Conservation (phyloP, 2,329 filamentous ascomycete genomes). For the Aureobasidium sp. region DNA sequence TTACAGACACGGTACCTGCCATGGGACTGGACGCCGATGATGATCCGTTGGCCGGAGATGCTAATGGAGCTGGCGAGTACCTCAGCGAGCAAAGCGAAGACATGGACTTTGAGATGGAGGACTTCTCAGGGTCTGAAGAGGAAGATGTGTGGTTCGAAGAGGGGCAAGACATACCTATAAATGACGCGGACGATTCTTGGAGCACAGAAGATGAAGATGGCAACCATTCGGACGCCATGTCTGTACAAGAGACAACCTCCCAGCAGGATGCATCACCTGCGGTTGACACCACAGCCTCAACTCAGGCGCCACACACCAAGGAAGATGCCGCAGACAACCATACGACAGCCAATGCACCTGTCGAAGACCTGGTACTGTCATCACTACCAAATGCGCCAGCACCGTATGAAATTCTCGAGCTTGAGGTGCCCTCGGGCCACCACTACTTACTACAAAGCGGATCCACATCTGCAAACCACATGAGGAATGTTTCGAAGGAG, state of each 20-base stretch:
- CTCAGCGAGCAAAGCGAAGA: constrained; percentile 8
- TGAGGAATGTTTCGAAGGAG: constrained; percentile 51
- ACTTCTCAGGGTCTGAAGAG: not conserved
- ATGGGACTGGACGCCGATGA: not conserved
- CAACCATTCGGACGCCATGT: not conserved
- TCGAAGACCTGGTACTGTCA: constrained; percentile 8
- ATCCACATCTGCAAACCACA: constrained; percentile 27
- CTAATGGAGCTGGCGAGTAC: not conserved
- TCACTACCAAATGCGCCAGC: constrained; percentile 9
- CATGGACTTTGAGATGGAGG: constrained; percentile 3
- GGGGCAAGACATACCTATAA: constrained; percentile 10
- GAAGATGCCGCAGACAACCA: constrained; percentile 15
- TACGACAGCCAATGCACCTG: not conserved
- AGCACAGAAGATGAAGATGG: constrained; percentile 18
- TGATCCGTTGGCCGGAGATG: not conserved
- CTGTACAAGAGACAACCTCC: not conserved
- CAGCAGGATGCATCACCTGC: not conserved
- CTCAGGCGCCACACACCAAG: constrained; percentile 11
- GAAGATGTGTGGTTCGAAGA: constrained; percentile 12
- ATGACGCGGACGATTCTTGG: constrained; percentile 18
- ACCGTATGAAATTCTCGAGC: constrained; percentile 33
- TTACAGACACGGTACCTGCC: constrained; percentile 6
- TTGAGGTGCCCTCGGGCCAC: constrained; percentile 37
- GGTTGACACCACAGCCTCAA: constrained; percentile 5
- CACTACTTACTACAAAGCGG: constrained; percentile 29